Evolutionary conservation across 164 flowering plant species (phyloP).

Genomic region (Platanus orientalis): DNA sequence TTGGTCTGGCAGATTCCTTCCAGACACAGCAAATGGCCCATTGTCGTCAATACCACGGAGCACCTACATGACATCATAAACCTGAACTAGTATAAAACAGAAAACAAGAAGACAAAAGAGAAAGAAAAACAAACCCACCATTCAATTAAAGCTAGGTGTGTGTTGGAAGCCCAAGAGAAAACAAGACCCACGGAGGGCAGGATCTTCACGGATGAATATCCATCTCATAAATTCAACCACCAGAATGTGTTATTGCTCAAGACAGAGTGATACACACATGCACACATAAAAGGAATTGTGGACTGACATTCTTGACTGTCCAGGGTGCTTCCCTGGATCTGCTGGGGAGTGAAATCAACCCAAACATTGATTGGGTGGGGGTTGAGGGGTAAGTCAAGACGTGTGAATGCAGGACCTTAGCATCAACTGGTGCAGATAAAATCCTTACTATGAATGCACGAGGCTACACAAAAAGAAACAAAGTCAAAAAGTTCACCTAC

Average conservation of each 20-base stretch:
- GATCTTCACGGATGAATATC: not conserved
- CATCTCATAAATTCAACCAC: not conserved
- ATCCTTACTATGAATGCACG: too few species aligned
- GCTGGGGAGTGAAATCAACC: too few species aligned
- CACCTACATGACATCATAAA: constrained; percentile 6
- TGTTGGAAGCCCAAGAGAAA: not conserved
- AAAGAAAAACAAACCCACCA: not conserved
- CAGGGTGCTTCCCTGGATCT: too few species aligned
- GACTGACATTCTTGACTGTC: too few species aligned
- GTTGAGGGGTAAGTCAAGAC: too few species aligned
- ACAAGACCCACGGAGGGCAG: not conserved
- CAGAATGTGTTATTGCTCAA: not conserved
- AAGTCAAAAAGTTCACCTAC: constrained; percentile 17
- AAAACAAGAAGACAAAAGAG: too few species aligned
- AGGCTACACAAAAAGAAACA: too few species aligned
- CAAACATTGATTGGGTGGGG: too few species aligned
- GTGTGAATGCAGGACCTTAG: too few species aligned
- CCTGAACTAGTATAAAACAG: not conserved
- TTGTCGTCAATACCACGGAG: not conserved
- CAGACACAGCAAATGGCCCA: not conserved
- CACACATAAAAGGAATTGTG: too few species aligned
- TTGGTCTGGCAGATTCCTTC: not conserved
- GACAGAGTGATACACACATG: not conserved
- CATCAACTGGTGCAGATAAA: too few species aligned
- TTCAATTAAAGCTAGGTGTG: not conserved